These are phyloP conservation scores for Bipolaris zeicola DNA, from an alignment of 2,329 filamentous ascomycete genomes.

Conservation along the genomic window DNA sequence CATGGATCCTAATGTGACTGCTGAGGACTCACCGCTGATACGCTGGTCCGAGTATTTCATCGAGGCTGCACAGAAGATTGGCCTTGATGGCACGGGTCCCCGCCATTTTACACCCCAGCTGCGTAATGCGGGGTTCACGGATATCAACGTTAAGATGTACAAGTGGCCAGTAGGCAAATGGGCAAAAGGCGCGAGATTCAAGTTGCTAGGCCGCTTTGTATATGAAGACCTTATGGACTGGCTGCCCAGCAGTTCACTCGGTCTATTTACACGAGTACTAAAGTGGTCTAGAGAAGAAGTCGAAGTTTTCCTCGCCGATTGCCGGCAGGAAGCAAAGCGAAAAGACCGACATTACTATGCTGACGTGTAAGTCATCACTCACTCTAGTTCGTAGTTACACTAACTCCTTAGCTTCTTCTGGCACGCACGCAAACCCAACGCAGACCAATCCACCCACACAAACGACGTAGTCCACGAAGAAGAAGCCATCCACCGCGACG, in stretches of 20 bases:
- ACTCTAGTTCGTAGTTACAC: neutral
- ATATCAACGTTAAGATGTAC: slow-evolving; percentile 34
- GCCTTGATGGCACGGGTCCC: slow-evolving; percentile 51
- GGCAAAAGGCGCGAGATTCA: slow-evolving; percentile 40
- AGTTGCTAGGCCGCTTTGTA: slow-evolving; percentile 34
- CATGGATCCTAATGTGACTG: slow-evolving; percentile 31
- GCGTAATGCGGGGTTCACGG: slow-evolving; percentile 32
- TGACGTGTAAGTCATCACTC: slow-evolving; percentile 26
- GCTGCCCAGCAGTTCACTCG: slow-evolving; percentile 32
- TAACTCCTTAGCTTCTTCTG: slow-evolving; percentile 31
- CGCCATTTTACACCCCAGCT: slow-evolving; percentile 42
- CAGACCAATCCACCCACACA: neutral
- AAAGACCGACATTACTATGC: slow-evolving; percentile 36
- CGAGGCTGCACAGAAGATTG: slow-evolving; percentile 35
- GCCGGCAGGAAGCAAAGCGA: slow-evolving; percentile 33
- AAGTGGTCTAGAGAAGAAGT: slow-evolving; percentile 37
- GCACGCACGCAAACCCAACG: slow-evolving; percentile 30
- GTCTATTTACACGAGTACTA: slow-evolving; percentile 37
- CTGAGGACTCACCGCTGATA: slow-evolving; percentile 30
- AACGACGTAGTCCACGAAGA: slow-evolving; percentile 29
- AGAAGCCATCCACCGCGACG: slow-evolving; percentile 31
- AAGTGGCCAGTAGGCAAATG: slow-evolving; percentile 43
- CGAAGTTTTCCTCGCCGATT: slow-evolving; percentile 36
- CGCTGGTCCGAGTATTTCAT: slow-evolving; percentile 35
- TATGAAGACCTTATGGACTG: slow-evolving; percentile 37